Base-by-base conservation (phyloP, 2,329 filamentous ascomycete species). In the Cercospora zeae-maydis region DNA sequence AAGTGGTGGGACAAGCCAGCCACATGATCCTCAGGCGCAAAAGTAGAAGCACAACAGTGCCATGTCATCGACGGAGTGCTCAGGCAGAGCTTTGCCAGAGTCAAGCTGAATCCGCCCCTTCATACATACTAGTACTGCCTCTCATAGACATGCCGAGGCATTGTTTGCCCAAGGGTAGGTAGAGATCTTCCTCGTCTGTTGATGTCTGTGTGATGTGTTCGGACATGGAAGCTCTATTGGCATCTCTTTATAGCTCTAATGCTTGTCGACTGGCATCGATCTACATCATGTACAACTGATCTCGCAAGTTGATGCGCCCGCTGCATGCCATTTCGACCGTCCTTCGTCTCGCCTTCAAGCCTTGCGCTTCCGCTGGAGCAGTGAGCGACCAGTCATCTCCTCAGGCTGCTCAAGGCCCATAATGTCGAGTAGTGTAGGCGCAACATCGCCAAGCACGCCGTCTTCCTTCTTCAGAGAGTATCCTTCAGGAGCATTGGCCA, bases 391-490 rank as follows among this genome's bases (percentile, higher is more conserved):
- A 63, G 90, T 91, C 95, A 99, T 99, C 78, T 93, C 93, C 73
- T 90, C 86, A 4, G 95, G 93, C 77, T 96, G 87, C 53, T 90
- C 86, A 65, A 99, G 82, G 33, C 95, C 95, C 93, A 99, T 97
- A 73, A 88, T 87, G 5, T 87, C 90, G 47, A 99, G 84, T 63
- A 99, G 78, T 14, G 95, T 99, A n/a, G 95, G 95, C 7, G 95
- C 95, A 34, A 99, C 95, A 74, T 99, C 95, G 64, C 95, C 95
- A 21, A 99, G 84, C n/a, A 99, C 95, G 74, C 92, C 93, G 65
- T 88, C 87, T 62, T 86, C 83, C 81, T 92, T 89, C 83, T 91
- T 88, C 73, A 99, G 81, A 72, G 86, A 91, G 88, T 90, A 97
- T 71, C 91, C 90, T 75, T 90, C 85, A 42, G 95, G 95, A 8